Evolutionary conservation across 805 yeast species (phyloP), one percentile per base, ranked within the genome.

Genomic region (Jamesozyma hellenica): DNA sequence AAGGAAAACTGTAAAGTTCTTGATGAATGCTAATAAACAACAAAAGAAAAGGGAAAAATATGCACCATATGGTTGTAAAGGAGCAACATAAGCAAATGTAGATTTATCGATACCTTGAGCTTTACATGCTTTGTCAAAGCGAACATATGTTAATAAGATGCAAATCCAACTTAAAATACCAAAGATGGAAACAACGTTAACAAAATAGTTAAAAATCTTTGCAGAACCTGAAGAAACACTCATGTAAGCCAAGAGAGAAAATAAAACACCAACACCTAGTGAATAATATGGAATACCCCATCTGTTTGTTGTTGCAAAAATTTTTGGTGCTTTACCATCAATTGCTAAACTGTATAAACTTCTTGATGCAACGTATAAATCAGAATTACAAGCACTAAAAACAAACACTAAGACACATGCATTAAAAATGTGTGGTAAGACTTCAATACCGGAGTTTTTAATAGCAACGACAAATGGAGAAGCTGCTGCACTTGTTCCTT

Each of bases 381-480:
- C 87, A 2, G 87, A 79, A 64, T 82, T 84, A 10, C 83, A 79
- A 34, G 94, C 94, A 10, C 90, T 81, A 56, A 83, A 73, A 42
- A 84, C 87, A 47, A 83, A 81, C 31, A 82, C 61, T 53, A 86
- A 61, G 48, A 86, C 80, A 58, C 84, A 77, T 2, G 79, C 90
- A 58, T 86, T 86, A 53, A 86, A 67, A 36, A 86, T 70, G 49
- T 79, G 82, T 29, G 87, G 87, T 45, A 85, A 64, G 1, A 75
- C 88, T 8, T 57, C 51, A 45, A 84, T 82, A 45, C 72, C 72
- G 52, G 79, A 77, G 51, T 67, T 72, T 38, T 62, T 54, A 43
- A 84, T 79, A 35, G 94, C 95, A 53, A 83, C 78, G 39, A 83
- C 88, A 52, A 83, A 84, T 30, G 95, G 94, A 13, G 92, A 81